Conservation (phyloP, 2,329 filamentous ascomycete species). For the Ceratocystis variospora region DNA sequence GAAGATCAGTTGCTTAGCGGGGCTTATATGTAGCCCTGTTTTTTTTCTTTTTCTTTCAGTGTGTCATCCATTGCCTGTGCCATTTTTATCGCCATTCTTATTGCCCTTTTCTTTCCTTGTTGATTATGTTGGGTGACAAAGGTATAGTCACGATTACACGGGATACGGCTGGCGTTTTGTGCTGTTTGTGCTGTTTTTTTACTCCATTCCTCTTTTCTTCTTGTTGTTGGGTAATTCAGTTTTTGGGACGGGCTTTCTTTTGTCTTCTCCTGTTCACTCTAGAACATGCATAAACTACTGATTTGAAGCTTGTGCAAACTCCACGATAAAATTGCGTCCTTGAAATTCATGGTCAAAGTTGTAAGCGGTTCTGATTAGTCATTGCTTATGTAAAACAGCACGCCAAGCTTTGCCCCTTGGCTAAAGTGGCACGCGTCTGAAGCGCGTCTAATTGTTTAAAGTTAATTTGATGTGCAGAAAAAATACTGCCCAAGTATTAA, state of each 20-base stretch:
- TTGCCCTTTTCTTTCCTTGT: not conserved
- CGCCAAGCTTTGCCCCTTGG: not conserved
- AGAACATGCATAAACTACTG: not conserved
- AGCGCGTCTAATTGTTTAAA: not conserved
- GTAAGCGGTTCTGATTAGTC: not conserved
- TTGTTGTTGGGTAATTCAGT: not conserved
- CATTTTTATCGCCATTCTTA: not conserved
- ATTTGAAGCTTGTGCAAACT: not conserved
- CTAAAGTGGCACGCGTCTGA: slow-evolving; percentile 3
- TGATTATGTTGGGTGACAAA: not conserved
- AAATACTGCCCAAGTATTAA: not conserved
- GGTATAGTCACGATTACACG: not conserved
- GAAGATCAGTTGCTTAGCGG: not conserved
- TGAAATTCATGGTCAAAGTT: not conserved
- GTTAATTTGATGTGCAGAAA: not conserved
- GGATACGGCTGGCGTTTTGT: not conserved
- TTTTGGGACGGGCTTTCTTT: not conserved
- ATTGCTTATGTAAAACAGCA: not conserved
- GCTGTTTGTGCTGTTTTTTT: not conserved
- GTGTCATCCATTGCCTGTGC: not conserved
- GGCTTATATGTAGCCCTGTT: not conserved
- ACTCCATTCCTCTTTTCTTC: not conserved
- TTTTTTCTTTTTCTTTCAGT: not conserved
- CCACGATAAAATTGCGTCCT: not conserved
- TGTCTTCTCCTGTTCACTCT: not conserved